Percentiles rank a stretch among this genome's conserved stretches.
Evolutionary conservation across 2,329 filamentous ascomycete genomes (phyloP).

Genomic region (Ilyonectria mors-panacis): DNA sequence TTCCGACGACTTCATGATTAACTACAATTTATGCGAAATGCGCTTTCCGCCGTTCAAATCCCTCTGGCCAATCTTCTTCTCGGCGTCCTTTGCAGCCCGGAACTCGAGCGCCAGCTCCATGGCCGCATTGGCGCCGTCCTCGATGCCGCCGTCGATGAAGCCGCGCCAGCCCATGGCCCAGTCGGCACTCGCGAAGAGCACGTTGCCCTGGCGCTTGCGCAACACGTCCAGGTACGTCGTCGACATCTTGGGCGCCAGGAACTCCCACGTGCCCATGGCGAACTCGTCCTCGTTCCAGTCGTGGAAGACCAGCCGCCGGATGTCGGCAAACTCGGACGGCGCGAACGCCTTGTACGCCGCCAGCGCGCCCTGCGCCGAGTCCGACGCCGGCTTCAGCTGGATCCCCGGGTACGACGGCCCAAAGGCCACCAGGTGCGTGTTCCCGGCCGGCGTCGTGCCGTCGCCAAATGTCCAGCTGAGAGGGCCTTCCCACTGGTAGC

Average conservation of each 20-base stretch:
- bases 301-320: slow-evolving; percentile 27
- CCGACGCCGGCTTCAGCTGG: slow-evolving; percentile 22
- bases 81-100: slow-evolving; percentile 12
- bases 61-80: background rate
- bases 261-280: slow-evolving; percentile 30
- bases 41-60: background rate
- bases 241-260: slow-evolving; percentile 25
- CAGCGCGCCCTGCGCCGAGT: slow-evolving; percentile 10
- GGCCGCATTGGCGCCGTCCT: slow-evolving; percentile 30
- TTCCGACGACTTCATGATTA: background rate
- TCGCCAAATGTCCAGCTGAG: slow-evolving; percentile 32
- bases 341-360: slow-evolving; percentile 19
- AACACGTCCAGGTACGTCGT: slow-evolving; percentile 28
- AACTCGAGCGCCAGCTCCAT: slow-evolving; percentile 29
- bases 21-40: slow-evolving; percentile 3
- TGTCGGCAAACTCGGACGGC: slow-evolving; percentile 20
- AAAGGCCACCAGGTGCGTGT: slow-evolving; percentile 31
- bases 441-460: slow-evolving; percentile 28
- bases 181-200: slow-evolving; percentile 32
- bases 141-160: slow-evolving; percentile 31
- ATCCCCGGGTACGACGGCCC: slow-evolving; percentile 23
- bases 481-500: slow-evolving; percentile 18
- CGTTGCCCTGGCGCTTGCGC: slow-evolving; percentile 25
- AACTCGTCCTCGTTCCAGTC: slow-evolving; percentile 37
- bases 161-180: slow-evolving; percentile 32